phyloP scores from a whole-genome alignment of 75 land plant genomes.

The Isoetes taiwanensis region DNA sequence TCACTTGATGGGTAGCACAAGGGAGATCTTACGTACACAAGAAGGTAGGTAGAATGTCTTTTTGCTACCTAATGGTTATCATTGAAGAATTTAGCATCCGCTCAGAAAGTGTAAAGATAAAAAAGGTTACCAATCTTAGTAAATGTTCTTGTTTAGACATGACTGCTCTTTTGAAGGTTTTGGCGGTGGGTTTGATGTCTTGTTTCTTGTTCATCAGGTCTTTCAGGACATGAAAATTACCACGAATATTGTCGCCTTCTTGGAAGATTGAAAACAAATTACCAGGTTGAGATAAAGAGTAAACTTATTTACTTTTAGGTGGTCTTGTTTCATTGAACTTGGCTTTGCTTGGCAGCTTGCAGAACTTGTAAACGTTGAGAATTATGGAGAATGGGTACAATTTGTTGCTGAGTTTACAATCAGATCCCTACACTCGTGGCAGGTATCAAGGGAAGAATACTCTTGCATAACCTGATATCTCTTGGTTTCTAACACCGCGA shows the following conservation, averaged over 20 bases:
- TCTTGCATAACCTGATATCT: neutral
- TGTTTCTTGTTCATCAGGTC: conserved; percentile 33
- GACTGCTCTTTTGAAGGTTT: too few species aligned
- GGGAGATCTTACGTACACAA: conserved; percentile 81
- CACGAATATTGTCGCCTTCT: conserved; percentile 92
- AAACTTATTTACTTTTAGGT: too few species aligned
- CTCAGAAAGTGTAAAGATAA: too few species aligned
- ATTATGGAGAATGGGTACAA: conserved; percentile 82
- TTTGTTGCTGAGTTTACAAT: conserved; percentile 87
- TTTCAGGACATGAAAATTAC: conserved; percentile 89
- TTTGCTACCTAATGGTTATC: neutral
- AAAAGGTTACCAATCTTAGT: too few species aligned
- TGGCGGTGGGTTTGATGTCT: neutral
- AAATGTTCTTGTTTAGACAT: too few species aligned
- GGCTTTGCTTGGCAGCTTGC: conserved; percentile 37
- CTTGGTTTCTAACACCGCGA: too few species aligned
- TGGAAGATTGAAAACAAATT: conserved; percentile 83
- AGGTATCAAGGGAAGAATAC: conserved; percentile 27
- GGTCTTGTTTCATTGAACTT: neutral
- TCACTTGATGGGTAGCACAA: conserved; percentile 78
- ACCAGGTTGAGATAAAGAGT: too few species aligned
- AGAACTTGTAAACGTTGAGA: conserved; percentile 79
- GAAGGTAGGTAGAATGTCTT: conserved; percentile 35
- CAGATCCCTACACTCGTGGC: conserved; percentile 91
- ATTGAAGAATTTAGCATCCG: neutral